Percentiles rank a stretch among this genome's conserved stretches.
These are phyloP conservation scores for Blumeria hordei DNA, from an alignment of 2,329 filamentous ascomycete genomes.

Conservation along the genomic window DNA sequence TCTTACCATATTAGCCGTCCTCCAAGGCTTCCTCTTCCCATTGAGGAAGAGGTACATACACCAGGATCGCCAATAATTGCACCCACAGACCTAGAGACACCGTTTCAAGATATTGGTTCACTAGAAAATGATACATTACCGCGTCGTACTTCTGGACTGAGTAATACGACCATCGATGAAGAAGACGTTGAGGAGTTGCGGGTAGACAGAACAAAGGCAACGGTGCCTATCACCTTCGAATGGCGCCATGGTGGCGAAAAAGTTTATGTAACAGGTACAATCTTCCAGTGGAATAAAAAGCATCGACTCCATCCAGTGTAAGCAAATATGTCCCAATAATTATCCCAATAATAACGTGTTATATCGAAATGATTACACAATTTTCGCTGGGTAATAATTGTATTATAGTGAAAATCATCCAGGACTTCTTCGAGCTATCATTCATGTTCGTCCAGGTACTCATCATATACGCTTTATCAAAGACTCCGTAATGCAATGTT, in stretches of 20 bases:
- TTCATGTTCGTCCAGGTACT: constrained; percentile 75
- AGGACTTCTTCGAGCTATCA: constrained; percentile 47
- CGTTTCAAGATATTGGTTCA: constrained; percentile 16
- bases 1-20: constrained; percentile 43
- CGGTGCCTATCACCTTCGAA: constrained; percentile 64
- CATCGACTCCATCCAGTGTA: constrained; percentile 69
- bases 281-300: constrained; percentile 93
- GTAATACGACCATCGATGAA: constrained; percentile 46
- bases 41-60: constrained; percentile 73
- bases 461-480: constrained; percentile 94
- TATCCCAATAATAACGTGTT: constrained; percentile 1
- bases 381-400: neutral
- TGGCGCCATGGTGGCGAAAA: constrained; percentile 62
- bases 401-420: constrained; percentile 19
- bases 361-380: neutral
- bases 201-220: constrained; percentile 49
- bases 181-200: constrained; percentile 61
- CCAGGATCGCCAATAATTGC: constrained; percentile 77
- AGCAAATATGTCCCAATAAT: constrained; percentile 10
- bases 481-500: constrained; percentile 79
- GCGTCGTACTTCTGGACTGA: constrained; percentile 31
- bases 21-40: constrained; percentile 72
- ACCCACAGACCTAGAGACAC: constrained; percentile 28
- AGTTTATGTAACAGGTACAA: constrained; percentile 90
- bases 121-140: constrained; percentile 24